Percentiles rank a stretch among this genome's conserved stretches.
phyloP scores from a whole-genome alignment of 768 basidiomycete genomes.

The Amanita jacksonii region DNA sequence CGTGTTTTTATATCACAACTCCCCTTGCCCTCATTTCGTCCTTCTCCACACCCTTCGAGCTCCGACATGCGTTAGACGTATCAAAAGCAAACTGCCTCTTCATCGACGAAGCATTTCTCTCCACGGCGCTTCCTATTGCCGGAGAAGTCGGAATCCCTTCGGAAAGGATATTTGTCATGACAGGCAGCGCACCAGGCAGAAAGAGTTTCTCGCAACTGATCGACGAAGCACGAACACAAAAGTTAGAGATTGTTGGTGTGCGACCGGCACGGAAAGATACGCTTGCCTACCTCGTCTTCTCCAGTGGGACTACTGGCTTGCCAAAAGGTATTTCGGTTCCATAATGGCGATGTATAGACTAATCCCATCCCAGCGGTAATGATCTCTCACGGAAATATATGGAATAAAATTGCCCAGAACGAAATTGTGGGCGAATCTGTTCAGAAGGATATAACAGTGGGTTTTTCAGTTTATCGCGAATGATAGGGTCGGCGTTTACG shows the following conservation, averaged over 20 bases:
- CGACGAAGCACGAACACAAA: conserved; percentile 24
- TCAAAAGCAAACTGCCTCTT: conserved; percentile 26
- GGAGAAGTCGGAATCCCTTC: conserved; percentile 25
- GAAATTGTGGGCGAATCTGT: conserved; percentile 16
- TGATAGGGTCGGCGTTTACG: too few relatives aligned
- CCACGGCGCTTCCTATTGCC: conserved; percentile 22
- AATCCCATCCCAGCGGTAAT: conserved; percentile 40
- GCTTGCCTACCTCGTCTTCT: conserved; percentile 63
- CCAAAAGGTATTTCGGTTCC: conserved; percentile 47
- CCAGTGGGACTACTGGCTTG: conserved; percentile 69
- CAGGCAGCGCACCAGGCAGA: conserved; percentile 29
- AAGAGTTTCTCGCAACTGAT: conserved; percentile 38
- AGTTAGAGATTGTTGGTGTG: conserved; percentile 31
- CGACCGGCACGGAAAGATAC: conserved; percentile 41
- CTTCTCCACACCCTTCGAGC: conserved; percentile 28
- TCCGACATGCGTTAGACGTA: conserved; percentile 24
- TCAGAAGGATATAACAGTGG: too few relatives aligned
- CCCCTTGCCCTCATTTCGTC: conserved; percentile 28
- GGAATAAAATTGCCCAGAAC: conserved; percentile 31
- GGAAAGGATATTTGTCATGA: conserved; percentile 40
- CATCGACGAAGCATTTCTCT: conserved; percentile 23
- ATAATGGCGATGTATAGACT: not conserved
- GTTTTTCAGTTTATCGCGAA: too few relatives aligned
- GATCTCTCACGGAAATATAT: conserved; percentile 63
- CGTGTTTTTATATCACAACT: conserved; percentile 21